A percentile compares a stretch with the other conserved stretches of the same genome.
phyloP scores from a whole-genome alignment of 768 basidiomycete genomes.

The Gautieria morchelliformis region DNA sequence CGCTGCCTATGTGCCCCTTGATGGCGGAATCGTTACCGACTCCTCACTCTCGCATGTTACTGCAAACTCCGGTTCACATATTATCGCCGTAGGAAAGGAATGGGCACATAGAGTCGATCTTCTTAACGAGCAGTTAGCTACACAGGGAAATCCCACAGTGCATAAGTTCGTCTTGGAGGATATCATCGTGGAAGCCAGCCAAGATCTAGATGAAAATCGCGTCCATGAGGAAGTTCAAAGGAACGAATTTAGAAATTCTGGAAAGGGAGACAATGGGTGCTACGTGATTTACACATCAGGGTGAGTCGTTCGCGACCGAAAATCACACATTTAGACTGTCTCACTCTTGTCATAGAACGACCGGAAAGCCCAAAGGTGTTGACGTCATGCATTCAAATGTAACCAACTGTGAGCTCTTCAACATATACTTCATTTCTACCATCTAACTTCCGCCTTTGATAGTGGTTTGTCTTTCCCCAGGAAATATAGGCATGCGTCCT shows the following conservation, averaged over 20 bases:
- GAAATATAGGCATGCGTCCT: conserved; percentile 15
- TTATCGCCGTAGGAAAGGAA: conserved; percentile 35
- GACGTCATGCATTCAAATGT: conserved; percentile 51
- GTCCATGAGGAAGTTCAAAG: conserved; percentile 31
- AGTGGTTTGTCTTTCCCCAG: conserved; percentile 13
- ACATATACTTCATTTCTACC: background rate
- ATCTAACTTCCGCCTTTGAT: background rate
- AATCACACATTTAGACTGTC: background rate
- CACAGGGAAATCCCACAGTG: background rate
- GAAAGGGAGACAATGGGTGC: conserved; percentile 27
- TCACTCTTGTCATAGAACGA: conserved; percentile 30
- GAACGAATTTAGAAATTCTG: conserved; percentile 13
- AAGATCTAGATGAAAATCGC: conserved; percentile 5
- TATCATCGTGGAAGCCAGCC: background rate
- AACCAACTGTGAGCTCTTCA: conserved; percentile 38
- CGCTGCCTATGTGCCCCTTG: conserved; percentile 49
- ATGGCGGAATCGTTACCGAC: conserved; percentile 49
- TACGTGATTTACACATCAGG: conserved; percentile 56
- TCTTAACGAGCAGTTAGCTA: background rate
- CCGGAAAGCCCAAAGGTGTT: conserved; percentile 50
- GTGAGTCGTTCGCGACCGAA: conserved; percentile 20
- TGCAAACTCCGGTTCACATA: conserved; percentile 31
- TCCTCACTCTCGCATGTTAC: conserved; percentile 43
- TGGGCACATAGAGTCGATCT: conserved; percentile 29
- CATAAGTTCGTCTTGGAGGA: conserved; percentile 5